Evolutionary conservation across 495 filamentous ascomycete species (phyloP).

Genomic region (Neurospora hispaniola): DNA sequence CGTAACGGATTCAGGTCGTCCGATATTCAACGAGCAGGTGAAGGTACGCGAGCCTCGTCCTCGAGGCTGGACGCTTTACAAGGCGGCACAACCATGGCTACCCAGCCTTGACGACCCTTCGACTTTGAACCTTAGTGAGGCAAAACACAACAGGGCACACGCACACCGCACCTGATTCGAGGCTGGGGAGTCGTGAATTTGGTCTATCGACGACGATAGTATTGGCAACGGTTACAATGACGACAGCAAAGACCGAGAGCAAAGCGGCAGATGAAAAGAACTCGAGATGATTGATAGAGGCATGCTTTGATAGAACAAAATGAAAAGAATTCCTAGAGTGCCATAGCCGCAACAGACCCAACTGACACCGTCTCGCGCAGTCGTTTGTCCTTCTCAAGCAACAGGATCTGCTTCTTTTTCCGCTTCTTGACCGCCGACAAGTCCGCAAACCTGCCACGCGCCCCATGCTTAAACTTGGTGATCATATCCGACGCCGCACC

Average conservation of each 20-base stretch:
- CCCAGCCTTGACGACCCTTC: not conserved
- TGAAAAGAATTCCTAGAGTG: not conserved
- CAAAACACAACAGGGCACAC: not conserved
- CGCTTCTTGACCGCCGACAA: constrained; percentile 40
- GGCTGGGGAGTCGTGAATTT: not conserved
- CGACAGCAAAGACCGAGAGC: not conserved
- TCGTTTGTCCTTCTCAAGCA: constrained; percentile 30
- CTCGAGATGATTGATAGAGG: not conserved
- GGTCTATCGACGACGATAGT: not conserved
- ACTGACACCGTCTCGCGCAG: constrained; percentile 49
- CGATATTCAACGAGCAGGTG: not conserved
- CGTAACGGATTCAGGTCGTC: not conserved
- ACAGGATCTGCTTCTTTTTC: constrained; percentile 29
- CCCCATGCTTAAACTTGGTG: constrained; percentile 78
- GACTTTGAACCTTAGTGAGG: not conserved
- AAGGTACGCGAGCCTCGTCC: not conserved
- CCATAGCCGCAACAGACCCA: constrained; percentile 37
- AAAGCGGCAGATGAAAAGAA: not conserved
- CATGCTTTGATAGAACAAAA: not conserved
- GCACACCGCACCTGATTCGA: not conserved
- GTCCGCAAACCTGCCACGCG: constrained; percentile 53
- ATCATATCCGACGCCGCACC: constrained; percentile 88
- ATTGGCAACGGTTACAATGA: not conserved
- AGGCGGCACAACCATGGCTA: not conserved
- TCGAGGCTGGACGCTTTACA: not conserved